Percentiles rank a stretch among this genome's conserved stretches.
These are phyloP conservation scores for Halenospora varia DNA, from an alignment of 495 filamentous ascomycete genomes.

Conservation along the genomic window DNA sequence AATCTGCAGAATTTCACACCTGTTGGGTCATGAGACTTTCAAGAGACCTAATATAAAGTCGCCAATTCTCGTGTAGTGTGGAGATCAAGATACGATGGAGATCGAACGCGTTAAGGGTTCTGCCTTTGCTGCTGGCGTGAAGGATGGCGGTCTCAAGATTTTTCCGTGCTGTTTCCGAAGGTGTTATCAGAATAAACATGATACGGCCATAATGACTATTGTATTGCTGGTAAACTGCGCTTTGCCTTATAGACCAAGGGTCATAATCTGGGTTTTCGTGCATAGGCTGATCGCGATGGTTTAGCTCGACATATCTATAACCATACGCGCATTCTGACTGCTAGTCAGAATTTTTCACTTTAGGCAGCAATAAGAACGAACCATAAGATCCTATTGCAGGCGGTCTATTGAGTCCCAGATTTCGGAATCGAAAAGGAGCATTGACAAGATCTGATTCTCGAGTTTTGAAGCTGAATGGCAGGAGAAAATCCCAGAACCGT, in stretches of 20 bases:
- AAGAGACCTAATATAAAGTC: constrained; percentile 17
- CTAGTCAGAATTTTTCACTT: neutral
- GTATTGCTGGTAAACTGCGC: constrained; percentile 26
- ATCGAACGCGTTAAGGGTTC: constrained; percentile 16
- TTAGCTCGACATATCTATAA: constrained; percentile 25
- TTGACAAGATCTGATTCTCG: constrained; percentile 19
- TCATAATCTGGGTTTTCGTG: constrained; percentile 9
- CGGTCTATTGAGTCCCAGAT: neutral
- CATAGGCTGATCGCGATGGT: constrained; percentile 7
- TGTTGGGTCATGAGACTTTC: constrained; percentile 8
- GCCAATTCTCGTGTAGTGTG: constrained; percentile 17
- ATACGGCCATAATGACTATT: constrained; percentile 4
- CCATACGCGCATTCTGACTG: constrained; percentile 26
- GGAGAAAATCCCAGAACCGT: constrained; percentile 21
- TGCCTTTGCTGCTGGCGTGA: neutral
- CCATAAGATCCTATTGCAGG: constrained; percentile 9
- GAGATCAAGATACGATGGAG: constrained; percentile 19
- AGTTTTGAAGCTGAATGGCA: constrained; percentile 22
- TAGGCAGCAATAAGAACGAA: neutral
- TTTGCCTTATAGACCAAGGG: constrained; percentile 32
- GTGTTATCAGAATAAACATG: constrained; percentile 26
- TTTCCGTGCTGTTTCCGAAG: constrained; percentile 15
- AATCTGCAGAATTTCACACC: neutral
- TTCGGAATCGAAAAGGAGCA: constrained; percentile 19
- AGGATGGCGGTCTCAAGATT: constrained; percentile 8